phyloP scores from a whole-genome alignment of 768 basidiomycete genomes.

The Amyloporia xantha region DNA sequence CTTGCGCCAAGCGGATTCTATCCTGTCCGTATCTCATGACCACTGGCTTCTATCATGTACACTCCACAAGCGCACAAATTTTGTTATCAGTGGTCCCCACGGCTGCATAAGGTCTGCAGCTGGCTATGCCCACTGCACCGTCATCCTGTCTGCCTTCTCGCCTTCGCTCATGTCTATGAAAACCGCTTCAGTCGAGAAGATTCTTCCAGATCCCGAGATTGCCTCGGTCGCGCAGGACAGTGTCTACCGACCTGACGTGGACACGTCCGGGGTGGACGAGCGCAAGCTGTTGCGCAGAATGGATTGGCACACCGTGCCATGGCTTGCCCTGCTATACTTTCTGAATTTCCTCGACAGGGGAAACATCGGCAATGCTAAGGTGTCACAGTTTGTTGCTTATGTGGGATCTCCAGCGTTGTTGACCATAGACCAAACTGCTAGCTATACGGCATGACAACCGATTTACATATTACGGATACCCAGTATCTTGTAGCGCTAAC shows the following conservation, averaged over 20 bases:
- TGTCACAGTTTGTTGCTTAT: constrained; percentile 16
- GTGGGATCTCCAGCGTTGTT: background rate
- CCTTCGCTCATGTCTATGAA: constrained; percentile 1
- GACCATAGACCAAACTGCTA: constrained; percentile 17
- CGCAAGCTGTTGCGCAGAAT: constrained; percentile 49
- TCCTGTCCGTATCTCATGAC: background rate
- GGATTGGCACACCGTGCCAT: constrained; percentile 66
- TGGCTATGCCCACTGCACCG: too few species aligned
- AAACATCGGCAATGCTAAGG: constrained; percentile 71
- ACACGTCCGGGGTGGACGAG: constrained; percentile 48
- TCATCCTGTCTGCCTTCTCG: background rate
- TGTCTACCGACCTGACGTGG: constrained; percentile 45
- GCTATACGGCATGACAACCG: constrained; percentile 53
- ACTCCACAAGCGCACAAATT: background rate
- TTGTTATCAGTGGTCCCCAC: background rate
- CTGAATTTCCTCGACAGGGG: constrained; percentile 62
- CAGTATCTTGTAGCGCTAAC: constrained; percentile 66
- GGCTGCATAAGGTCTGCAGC: background rate
- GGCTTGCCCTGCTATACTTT: constrained; percentile 67
- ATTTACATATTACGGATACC: constrained; percentile 52
- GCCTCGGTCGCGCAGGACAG: constrained; percentile 17
- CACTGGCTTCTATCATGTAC: background rate
- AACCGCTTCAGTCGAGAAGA: background rate
- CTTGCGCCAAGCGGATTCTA: background rate
- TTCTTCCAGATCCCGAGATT: background rate